These are phyloP conservation scores for Aphanomyces cochlioides DNA, from an alignment of 352 stramenopile species.

Conservation along the genomic window DNA sequence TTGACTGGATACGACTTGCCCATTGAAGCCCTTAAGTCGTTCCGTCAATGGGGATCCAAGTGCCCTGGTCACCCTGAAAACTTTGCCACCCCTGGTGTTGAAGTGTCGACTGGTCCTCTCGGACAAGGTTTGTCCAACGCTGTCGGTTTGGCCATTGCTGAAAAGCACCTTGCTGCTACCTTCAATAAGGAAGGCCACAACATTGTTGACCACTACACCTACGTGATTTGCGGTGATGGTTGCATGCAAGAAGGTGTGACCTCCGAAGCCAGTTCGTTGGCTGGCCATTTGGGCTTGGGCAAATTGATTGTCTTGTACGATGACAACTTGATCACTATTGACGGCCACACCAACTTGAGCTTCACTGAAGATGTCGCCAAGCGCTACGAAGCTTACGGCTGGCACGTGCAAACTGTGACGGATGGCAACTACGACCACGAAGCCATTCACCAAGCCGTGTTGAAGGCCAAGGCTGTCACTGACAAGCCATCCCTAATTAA, in stretches of 20 bases:
- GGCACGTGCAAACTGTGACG: conserved; percentile 94
- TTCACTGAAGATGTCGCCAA: conserved; percentile 98
- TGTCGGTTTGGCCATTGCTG: conserved; percentile 96
- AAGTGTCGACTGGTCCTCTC: conserved; percentile 97
- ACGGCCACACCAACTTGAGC: conserved; percentile 92
- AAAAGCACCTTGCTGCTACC: conserved; percentile 95
- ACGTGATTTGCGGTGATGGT: conserved; percentile 98
- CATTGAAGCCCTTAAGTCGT: conserved; percentile 97
- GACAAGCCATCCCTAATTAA: conserved; percentile 99
- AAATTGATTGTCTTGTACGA: conserved; percentile 99
- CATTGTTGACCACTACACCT: conserved; percentile 98
- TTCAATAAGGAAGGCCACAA: conserved; percentile 96
- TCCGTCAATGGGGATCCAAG: conserved; percentile 94
- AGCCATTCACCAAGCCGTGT: conserved; percentile 91
- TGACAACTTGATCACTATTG: conserved; percentile 99
- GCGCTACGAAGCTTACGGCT: conserved; percentile 98
- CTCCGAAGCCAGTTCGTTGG: conserved; percentile 93
- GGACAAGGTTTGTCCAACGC: conserved; percentile 98
- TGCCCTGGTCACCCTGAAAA: conserved; percentile 98
- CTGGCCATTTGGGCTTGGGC: conserved; percentile 96
- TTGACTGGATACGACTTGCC: conserved; percentile 92
- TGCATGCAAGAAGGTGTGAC: conserved; percentile 98
- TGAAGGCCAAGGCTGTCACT: conserved; percentile 91
- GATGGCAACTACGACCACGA: conserved; percentile 93
- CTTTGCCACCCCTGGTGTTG: conserved; percentile 91